Evolutionary conservation across 2,329 filamentous ascomycete genomes (phyloP).

Genomic region (Colletotrichum australisinense): DNA sequence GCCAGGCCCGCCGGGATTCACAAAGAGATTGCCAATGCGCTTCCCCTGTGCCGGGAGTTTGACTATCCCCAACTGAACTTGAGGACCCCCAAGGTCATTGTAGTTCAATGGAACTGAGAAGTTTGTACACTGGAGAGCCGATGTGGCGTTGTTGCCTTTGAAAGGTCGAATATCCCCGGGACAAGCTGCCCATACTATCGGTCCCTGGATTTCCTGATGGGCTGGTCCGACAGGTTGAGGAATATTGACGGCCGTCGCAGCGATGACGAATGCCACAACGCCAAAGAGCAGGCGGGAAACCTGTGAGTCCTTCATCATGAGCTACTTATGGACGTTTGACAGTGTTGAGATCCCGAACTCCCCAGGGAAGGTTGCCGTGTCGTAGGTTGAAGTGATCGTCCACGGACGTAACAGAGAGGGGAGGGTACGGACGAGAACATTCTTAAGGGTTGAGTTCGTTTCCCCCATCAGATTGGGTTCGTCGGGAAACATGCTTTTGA

Average conservation of each 20-base stretch:
- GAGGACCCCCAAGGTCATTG: neutral
- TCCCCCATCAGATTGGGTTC: neutral
- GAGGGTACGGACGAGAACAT: neutral
- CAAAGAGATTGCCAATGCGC: slow-evolving; percentile 28
- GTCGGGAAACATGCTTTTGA: neutral
- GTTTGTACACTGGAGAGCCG: slow-evolving; percentile 20
- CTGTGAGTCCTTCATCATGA: neutral
- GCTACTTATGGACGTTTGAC: neutral
- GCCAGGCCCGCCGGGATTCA: slow-evolving; percentile 28
- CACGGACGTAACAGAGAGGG: neutral
- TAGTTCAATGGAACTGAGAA: slow-evolving; percentile 18
- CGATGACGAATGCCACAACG: neutral
- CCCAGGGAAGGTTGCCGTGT: neutral
- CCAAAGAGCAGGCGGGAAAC: neutral
- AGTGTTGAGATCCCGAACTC: neutral
- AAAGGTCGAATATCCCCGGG: slow-evolving; percentile 18
- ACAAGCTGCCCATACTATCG: slow-evolving; percentile 11
- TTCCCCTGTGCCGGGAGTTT: slow-evolving; percentile 7
- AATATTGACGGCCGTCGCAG: neutral
- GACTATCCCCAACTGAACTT: slow-evolving; percentile 18
- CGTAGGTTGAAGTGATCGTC: neutral
- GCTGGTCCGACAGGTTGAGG: slow-evolving; percentile 15
- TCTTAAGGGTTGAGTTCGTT: neutral
- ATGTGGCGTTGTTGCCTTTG: neutral
- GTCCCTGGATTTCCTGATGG: neutral